phyloP scores from a whole-genome alignment of 352 stramenopile genomes.

The Globisporangium nunn region DNA sequence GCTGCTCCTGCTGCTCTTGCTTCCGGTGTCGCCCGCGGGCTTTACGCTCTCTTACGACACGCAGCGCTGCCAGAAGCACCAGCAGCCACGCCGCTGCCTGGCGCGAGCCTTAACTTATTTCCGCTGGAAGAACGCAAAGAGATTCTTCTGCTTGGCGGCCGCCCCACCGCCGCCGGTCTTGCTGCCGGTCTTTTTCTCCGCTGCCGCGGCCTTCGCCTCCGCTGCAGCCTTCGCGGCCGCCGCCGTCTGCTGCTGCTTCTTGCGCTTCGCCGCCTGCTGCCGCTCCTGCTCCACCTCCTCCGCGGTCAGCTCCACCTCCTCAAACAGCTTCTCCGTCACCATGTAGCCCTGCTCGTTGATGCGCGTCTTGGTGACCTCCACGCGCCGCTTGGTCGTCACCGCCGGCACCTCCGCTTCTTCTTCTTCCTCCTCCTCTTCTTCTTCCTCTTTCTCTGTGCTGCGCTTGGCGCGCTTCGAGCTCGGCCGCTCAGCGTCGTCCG shows the following conservation, averaged over 20 bases:
- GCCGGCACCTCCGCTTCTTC: conserved; percentile 3
- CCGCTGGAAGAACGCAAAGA: conserved; percentile 56
- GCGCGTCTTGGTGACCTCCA: conserved; percentile 60
- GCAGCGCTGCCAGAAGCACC: too few relatives aligned
- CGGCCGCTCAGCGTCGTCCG: conserved; percentile 5
- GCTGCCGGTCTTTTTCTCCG: conserved; percentile 23
- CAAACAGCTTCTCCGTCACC: conserved; percentile 71
- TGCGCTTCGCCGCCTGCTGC: conserved; percentile 40
- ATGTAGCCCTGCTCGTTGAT: conserved; percentile 84
- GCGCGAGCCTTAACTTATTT: conserved; percentile 13
- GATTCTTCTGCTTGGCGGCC: conserved; percentile 57
- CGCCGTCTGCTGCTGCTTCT: conserved; percentile 36
- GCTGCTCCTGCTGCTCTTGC: too few relatives aligned
- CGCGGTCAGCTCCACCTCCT: conserved; percentile 58
- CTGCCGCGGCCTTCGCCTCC: conserved; percentile 44
- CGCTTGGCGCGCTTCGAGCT: conserved; percentile 13
- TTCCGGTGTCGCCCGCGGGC: too few relatives aligned
- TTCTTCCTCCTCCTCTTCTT: conserved; percentile 15
- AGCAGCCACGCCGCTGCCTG: too few relatives aligned
- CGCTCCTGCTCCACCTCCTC: conserved; percentile 51
- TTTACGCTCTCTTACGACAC: neutral
- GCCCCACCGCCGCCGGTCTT: conserved; percentile 14
- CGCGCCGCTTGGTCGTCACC: conserved; percentile 38
- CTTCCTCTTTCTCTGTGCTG: conserved; percentile 1
- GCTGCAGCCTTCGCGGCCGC: conserved; percentile 28